Evolutionary conservation across 2,329 filamentous ascomycete species (phyloP), one percentile per base, ranked within the genome.

Genomic region (Acrocalymma vagum): DNA sequence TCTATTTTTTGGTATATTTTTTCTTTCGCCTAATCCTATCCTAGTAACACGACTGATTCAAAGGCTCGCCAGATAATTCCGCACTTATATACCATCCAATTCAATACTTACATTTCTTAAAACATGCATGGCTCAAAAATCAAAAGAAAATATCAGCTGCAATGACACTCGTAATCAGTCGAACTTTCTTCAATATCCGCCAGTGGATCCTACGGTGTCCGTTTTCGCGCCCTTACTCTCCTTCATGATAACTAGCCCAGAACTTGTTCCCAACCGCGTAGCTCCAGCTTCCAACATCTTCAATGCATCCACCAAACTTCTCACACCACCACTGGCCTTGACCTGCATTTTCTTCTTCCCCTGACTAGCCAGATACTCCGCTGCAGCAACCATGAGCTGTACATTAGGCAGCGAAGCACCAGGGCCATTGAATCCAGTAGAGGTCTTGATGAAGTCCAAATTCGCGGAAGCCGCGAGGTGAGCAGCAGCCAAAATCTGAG

Each of bases 391-490:
- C 81, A 84, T 84, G 18, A 81, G 58, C 32, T 71, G 65, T 16
- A 85, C 78, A 53, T 81, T 68, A 35, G 78, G 73, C 11, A 75
- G 66, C 23, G 60, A 76, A 0, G 81, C 81, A 7, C 81, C 80
- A 1, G 71, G 68, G 0, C 81, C 81, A 33, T 76, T 74, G 62
- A 83, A 83, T 2, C 82, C 82, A 1, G 82, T 84, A 20, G 75
- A 78, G 0, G 82, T 84, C 67, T 84, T 84, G 46, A 85, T 77
- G 48, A 76, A 84, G 51, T 84, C 79, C 31, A 79, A 78, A 4
- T 73, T 73, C 2, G 81, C 80, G 22, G 75, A 70, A 11, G 73
- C 75, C 2, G 78, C 75, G 26, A 84, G 69, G 15, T 77, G 71
- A 13, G 74, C 75, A 0, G 74, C 81, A 1, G 79, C 79, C 22